phyloP scores from a whole-genome alignment of 352 stramenopile species.

The Pythium oligandrum region DNA sequence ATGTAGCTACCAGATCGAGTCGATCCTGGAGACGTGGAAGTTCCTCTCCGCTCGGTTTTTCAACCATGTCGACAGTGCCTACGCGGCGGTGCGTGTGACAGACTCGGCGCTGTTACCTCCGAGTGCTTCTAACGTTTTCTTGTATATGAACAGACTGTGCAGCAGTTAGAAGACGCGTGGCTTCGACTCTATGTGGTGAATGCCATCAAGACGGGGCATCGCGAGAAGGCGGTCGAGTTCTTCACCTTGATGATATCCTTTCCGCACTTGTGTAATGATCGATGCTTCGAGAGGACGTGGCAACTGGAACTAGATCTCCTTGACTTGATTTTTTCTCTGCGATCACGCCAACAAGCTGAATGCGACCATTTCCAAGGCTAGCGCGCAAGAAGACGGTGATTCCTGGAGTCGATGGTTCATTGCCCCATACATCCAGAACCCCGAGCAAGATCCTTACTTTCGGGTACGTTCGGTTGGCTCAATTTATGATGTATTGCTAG shows the following conservation, averaged over 20 bases:
- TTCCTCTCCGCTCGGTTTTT: constrained; percentile 81
- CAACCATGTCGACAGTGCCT: constrained; percentile 71
- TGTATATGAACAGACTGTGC: constrained; percentile 37
- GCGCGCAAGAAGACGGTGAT: constrained; percentile 16
- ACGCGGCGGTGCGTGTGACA: constrained; percentile 31
- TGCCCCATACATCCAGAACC: constrained; percentile 69
- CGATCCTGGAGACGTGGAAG: constrained; percentile 75
- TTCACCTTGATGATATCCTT: constrained; percentile 61
- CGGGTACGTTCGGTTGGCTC: constrained; percentile 21
- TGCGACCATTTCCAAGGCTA: constrained; percentile 24
- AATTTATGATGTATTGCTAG: neutral
- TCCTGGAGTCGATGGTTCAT: constrained; percentile 83
- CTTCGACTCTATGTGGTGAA: constrained; percentile 76
- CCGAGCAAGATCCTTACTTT: constrained; percentile 71
- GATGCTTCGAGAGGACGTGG: no score
- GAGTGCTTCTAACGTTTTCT: neutral
- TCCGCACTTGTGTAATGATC: no score
- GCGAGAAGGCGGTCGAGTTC: constrained; percentile 70
- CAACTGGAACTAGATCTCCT: constrained; percentile 5
- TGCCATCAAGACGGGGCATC: constrained; percentile 58
- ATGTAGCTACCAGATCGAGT: constrained; percentile 67
- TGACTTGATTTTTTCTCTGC: constrained; percentile 9
- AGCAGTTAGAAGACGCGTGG: constrained; percentile 60
- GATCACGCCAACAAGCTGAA: constrained; percentile 59
- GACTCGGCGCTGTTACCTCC: no score